These are phyloP conservation scores for Trichoderma asperellum DNA, from an alignment of 2,329 filamentous ascomycete species.

Conservation along the genomic window DNA sequence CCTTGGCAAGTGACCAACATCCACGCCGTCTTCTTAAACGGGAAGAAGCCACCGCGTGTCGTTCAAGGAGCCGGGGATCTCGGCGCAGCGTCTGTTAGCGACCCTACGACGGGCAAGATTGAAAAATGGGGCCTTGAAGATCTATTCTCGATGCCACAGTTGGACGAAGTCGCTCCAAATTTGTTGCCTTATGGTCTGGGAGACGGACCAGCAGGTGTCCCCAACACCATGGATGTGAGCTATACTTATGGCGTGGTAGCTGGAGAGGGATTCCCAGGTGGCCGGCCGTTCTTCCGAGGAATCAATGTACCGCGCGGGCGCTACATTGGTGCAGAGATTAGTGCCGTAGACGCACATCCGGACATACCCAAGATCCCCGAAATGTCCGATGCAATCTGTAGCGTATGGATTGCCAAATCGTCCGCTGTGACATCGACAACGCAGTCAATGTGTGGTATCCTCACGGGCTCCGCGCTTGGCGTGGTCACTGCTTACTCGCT, in stretches of 20 bases:
- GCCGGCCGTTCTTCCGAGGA: slow-evolving; percentile 76
- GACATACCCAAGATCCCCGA: slow-evolving; percentile 79
- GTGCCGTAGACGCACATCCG: slow-evolving; percentile 63
- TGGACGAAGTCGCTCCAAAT: slow-evolving; percentile 75
- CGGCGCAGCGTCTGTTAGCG: slow-evolving; percentile 78
- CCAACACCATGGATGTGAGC: slow-evolving; percentile 90
- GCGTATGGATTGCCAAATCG: slow-evolving; percentile 90
- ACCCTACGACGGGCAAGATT: slow-evolving; percentile 74
- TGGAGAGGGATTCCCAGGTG: slow-evolving; percentile 84
- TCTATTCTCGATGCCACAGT: slow-evolving; percentile 73
- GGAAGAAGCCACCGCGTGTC: slow-evolving; percentile 75
- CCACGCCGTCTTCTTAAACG: slow-evolving; percentile 73
- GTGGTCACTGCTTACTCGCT: slow-evolving; percentile 82
- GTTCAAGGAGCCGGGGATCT: slow-evolving; percentile 83
- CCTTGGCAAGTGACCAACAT: slow-evolving; percentile 78
- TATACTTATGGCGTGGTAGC: slow-evolving; percentile 81
- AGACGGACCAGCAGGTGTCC: slow-evolving; percentile 74
- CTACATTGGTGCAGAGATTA: slow-evolving; percentile 67
- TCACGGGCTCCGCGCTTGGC: slow-evolving; percentile 82
- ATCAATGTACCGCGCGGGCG: slow-evolving; percentile 75
- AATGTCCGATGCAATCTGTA: slow-evolving; percentile 71
- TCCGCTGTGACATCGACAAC: slow-evolving; percentile 71
- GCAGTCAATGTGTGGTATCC: slow-evolving; percentile 76
- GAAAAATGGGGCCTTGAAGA: slow-evolving; percentile 84
- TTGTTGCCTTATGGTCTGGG: slow-evolving; percentile 78